Evolutionary conservation across 1,139 yeast species (phyloP).

Genomic region (Petasospora rhodanensis): DNA sequence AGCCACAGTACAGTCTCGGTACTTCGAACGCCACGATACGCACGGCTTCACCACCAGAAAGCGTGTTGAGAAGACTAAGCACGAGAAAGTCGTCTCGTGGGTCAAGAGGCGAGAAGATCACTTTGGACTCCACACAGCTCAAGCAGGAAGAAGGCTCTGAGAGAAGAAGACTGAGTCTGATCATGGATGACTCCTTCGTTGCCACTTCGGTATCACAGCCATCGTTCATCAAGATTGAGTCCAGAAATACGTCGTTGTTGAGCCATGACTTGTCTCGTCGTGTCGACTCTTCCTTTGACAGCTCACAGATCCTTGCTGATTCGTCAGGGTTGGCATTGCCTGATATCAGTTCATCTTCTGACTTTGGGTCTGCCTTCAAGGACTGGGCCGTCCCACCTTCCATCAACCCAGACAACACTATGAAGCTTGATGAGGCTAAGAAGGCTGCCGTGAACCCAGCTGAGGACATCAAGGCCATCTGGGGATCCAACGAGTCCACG

Average conservation of each 20-base stretch:
- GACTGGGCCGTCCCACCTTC: conserved; percentile 21
- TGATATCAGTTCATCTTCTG: conserved; percentile 22
- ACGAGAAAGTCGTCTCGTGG: conserved; percentile 15
- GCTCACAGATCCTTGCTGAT: conserved; percentile 6
- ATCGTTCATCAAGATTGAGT: conserved; percentile 16
- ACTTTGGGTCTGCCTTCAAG: conserved; percentile 24
- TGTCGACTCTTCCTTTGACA: background rate
- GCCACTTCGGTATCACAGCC: conserved; percentile 22
- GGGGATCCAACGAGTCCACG: conserved; percentile 18
- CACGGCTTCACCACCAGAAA: conserved; percentile 21
- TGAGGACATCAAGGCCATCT: conserved; percentile 17
- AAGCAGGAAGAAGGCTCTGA: conserved; percentile 6
- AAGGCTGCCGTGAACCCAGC: conserved; percentile 2
- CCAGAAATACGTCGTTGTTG: conserved; percentile 18
- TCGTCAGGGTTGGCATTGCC: conserved; percentile 18
- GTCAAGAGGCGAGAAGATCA: conserved; percentile 11
- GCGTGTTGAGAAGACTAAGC: conserved; percentile 18
- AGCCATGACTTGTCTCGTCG: conserved; percentile 2
- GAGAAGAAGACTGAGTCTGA: conserved; percentile 8
- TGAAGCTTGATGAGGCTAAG: conserved; percentile 1
- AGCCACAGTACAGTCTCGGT: conserved; percentile 22
- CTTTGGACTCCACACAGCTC: conserved; percentile 5
- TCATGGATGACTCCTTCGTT: conserved; percentile 17
- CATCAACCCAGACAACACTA: background rate
- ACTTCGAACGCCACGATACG: conserved; percentile 11